A percentile compares a stretch with the other conserved stretches of the same genome.
Evolutionary conservation across 75 land plant species (phyloP).

Genomic region (Pinus taeda): DNA sequence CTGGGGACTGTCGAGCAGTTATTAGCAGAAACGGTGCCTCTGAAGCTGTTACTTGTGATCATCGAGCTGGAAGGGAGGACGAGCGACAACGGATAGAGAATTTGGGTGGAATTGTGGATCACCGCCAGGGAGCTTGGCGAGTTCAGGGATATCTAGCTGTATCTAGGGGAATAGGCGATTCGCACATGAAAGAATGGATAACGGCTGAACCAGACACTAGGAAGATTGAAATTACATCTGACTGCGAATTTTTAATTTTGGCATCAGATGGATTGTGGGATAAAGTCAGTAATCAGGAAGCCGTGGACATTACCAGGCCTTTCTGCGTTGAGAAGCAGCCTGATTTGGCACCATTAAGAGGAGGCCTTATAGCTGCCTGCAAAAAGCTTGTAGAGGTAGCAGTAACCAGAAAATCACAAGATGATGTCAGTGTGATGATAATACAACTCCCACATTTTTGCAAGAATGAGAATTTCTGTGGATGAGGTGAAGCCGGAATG

Average conservation of each 20-base stretch:
- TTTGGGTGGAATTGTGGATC: constrained; percentile 52
- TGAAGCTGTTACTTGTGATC: constrained; percentile 45
- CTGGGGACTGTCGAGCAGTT: constrained; percentile 71
- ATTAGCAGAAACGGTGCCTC: constrained; percentile 55
- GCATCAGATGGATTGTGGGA: constrained; percentile 91
- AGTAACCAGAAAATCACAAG: not conserved
- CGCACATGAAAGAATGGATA: constrained; percentile 57
- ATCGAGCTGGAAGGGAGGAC: constrained; percentile 45
- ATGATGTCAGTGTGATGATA: constrained; percentile 3
- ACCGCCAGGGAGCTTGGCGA: constrained; percentile 56
- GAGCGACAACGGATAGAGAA: constrained; percentile 55
- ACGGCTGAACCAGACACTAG: constrained; percentile 50
- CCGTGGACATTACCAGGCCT: constrained; percentile 12
- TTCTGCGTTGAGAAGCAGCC: not conserved
- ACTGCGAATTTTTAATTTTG: constrained; percentile 55
- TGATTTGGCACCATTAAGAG: no score
- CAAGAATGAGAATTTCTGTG: no score
- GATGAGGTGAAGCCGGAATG: no score
- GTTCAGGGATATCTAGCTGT: constrained; percentile 58
- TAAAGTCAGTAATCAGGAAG: constrained; percentile 42
- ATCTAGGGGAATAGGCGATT: constrained; percentile 65
- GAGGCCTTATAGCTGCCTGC: not conserved
- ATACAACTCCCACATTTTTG: not conserved
- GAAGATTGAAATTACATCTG: constrained; percentile 23
- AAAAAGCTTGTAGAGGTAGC: not conserved